A percentile compares a stretch with the other conserved stretches of the same genome.
These are phyloP conservation scores for Haberlea rhodopensis DNA, from an alignment of 257 asterid genomes.

Conservation along the genomic window DNA sequence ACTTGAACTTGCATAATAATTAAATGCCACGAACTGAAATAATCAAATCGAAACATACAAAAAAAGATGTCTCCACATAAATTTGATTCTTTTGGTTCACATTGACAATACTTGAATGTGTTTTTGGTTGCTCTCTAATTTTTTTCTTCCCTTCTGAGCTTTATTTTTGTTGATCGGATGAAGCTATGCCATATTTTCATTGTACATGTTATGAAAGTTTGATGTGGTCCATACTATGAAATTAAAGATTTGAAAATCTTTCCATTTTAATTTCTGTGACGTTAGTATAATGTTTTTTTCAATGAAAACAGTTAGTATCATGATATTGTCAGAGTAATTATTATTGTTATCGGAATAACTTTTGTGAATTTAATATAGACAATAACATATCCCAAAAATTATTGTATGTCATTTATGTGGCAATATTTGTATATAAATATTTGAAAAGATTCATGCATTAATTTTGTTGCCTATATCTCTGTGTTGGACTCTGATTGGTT, in stretches of 20 bases:
- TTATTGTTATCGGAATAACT: no score
- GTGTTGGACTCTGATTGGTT: neutral
- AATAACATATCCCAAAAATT: no score
- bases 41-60: no score
- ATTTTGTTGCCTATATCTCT: neutral
- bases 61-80: no score
- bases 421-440: neutral
- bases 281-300: neutral
- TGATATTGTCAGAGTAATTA: no score
- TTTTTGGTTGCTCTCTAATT: neutral
- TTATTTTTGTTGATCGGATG: slow-evolving; percentile 25
- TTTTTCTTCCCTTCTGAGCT: slow-evolving; percentile 25
- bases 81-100: no score
- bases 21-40: no score
- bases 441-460: neutral
- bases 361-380: no score
- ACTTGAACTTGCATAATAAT: no score
- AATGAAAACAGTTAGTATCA: no score
- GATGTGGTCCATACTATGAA: slow-evolving; percentile 38
- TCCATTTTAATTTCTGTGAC: slow-evolving; percentile 8
- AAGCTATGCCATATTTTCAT: slow-evolving; percentile 30
- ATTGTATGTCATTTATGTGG: neutral
- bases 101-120: no score
- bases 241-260: slow-evolving; percentile 32
- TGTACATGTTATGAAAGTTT: slow-evolving; percentile 2